A percentile compares a stretch with the other conserved stretches of the same genome.
Evolutionary conservation across 257 asterid species (phyloP).

Genomic region (Solanum appendiculatum): DNA sequence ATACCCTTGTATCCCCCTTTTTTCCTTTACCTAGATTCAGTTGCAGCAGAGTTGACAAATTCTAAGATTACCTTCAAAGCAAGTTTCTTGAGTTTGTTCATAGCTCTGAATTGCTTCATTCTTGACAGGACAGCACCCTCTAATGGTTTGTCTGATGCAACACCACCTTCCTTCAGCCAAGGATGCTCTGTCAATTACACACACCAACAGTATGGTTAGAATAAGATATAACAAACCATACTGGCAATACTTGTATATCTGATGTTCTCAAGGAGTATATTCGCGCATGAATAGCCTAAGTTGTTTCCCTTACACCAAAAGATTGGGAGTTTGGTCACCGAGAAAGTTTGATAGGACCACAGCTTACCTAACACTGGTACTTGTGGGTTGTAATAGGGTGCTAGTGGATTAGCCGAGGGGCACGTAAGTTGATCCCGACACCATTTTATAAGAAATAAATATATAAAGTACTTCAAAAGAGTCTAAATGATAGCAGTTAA

Average conservation of each 20-base stretch:
- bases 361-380: neutral
- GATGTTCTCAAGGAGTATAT: neutral
- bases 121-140: constrained; percentile 82
- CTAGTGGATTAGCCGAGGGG: neutral
- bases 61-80: constrained; percentile 62
- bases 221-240: neutral
- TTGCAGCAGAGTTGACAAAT: neutral
- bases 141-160: constrained; percentile 76
- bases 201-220: neutral
- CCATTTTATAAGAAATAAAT: neutral
- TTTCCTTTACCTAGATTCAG: neutral
- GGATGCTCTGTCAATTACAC: constrained; percentile 56
- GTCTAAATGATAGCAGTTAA: neutral
- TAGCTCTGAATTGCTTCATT: constrained; percentile 93
- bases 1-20: neutral
- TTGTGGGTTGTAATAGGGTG: neutral
- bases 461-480: neutral
- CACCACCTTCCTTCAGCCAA: constrained; percentile 78
- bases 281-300: neutral
- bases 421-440: neutral
- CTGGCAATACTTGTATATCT: neutral
- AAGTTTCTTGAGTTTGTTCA: constrained; percentile 85
- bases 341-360: neutral
- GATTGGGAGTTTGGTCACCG: neutral
- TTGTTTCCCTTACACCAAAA: neutral